phyloP scores from a whole-genome alignment of 345 rosid genomes.

The Salix purpurea region DNA sequence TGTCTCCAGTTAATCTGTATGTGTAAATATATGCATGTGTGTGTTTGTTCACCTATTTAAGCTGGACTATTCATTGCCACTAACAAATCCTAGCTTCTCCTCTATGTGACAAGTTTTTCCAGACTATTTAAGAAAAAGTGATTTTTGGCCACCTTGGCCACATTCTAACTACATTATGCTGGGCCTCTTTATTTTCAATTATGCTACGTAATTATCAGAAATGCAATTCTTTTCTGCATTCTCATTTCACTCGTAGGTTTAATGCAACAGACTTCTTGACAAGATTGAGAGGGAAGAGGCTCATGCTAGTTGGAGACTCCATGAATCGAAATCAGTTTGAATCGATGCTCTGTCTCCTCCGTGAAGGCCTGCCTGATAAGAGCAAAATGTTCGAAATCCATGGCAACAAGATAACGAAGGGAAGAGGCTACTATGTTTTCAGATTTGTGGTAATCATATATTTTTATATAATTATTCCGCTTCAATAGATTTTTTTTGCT shows the following conservation, averaged over 20 bases:
- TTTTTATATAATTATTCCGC: background rate
- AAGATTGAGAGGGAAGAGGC: conserved; percentile 72
- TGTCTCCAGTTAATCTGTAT: no score
- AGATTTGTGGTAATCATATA: conserved; percentile 54
- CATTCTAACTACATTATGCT: background rate
- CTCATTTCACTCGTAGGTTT: conserved; percentile 60
- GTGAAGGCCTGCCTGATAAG: conserved; percentile 59
- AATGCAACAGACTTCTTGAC: conserved; percentile 91
- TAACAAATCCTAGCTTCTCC: background rate
- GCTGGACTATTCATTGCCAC: background rate
- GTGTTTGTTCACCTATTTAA: background rate
- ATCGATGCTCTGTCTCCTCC: conserved; percentile 83
- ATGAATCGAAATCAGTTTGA: conserved; percentile 93
- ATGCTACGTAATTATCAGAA: background rate
- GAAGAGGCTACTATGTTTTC: conserved; percentile 78
- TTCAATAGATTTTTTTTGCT: background rate
- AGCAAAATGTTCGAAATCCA: conserved; percentile 68
- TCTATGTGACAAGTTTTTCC: background rate
- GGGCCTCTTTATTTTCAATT: background rate
- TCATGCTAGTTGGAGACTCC: conserved; percentile 92
- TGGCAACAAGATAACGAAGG: conserved; percentile 80
- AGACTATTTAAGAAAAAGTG: background rate
- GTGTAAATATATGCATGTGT: no score
- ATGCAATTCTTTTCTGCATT: conserved; percentile 26
- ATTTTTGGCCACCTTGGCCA: background rate